Conservation (phyloP, 495 filamentous ascomycete genomes). For the Annulohypoxylon maeteangense region DNA sequence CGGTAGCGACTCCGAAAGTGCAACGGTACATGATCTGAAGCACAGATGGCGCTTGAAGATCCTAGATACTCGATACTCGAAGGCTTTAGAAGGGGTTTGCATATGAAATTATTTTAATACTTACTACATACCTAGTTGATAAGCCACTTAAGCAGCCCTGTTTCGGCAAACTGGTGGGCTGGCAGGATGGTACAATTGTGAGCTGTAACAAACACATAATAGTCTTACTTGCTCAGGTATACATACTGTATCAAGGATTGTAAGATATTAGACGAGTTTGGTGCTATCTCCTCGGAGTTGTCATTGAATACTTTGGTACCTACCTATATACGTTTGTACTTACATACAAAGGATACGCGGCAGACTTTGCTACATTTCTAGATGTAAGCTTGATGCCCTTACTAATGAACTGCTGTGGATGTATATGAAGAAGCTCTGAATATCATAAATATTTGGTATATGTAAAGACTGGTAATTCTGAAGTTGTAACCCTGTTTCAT, state of each 20-base stretch:
- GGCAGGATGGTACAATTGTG: not conserved
- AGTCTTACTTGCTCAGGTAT: not conserved
- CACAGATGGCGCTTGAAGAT: conserved; percentile 24
- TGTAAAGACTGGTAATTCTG: not conserved
- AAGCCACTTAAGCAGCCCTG: conserved; percentile 12
- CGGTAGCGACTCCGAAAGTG: conserved; percentile 30
- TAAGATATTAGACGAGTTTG: not conserved
- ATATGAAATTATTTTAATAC: not conserved
- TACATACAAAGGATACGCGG: no score
- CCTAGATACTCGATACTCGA: conserved; percentile 15
- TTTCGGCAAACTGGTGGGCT: not conserved
- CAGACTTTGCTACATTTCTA: no score
- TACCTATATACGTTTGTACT: no score
- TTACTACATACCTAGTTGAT: not conserved
- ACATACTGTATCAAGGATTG: not conserved
- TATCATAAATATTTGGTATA: not conserved
- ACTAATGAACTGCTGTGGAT: not conserved
- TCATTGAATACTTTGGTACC: not conserved
- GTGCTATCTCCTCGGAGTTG: not conserved
- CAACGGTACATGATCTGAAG: conserved; percentile 28
- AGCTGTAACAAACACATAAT: not conserved
- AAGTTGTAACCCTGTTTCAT: not conserved
- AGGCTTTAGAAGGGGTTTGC: not conserved
- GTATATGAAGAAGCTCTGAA: not conserved
- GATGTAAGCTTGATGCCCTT: not conserved